Evolutionary conservation across 2,329 filamentous ascomycete species (phyloP).

Genomic region (Rhexocercosporidium sp.): DNA sequence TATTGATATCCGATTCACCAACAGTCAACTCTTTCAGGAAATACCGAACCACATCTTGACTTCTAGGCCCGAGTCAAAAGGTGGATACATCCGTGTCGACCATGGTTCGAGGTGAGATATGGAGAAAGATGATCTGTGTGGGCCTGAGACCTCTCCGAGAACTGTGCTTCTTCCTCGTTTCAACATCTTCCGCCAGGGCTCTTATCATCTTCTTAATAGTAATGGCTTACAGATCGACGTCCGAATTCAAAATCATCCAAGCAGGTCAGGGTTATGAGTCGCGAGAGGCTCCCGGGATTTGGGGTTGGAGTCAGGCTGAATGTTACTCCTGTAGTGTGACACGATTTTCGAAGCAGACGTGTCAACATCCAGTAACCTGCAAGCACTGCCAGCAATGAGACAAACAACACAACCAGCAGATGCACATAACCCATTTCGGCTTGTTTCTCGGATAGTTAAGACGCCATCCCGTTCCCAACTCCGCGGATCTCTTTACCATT

Average conservation of each 20-base stretch:
- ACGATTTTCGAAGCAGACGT: not conserved
- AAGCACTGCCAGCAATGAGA: not conserved
- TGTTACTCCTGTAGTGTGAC: not conserved
- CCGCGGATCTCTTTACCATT: not conserved
- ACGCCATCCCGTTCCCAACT: not conserved
- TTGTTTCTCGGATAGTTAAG: not conserved
- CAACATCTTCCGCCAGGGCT: not conserved
- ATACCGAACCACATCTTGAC: not conserved
- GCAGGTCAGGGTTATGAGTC: not conserved
- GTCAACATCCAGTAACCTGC: not conserved
- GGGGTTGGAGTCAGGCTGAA: not conserved
- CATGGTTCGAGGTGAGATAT: not conserved
- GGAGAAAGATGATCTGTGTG: not conserved
- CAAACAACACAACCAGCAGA: not conserved
- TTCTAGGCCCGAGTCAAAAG: not conserved
- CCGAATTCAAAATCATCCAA: not conserved
- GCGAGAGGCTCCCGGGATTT: not conserved
- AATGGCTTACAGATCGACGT: not conserved
- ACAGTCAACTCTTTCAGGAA: not conserved
- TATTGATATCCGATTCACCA: not conserved
- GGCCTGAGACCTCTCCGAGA: conserved; percentile 8
- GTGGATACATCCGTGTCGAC: not conserved
- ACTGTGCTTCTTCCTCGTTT: conserved; percentile 8
- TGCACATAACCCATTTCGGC: not conserved
- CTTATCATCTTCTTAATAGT: not conserved